Evolutionary conservation across 78 protist species (phyloP), one percentile per base, ranked within the genome.

Genomic region (Polysphondylium violaceum): DNA sequence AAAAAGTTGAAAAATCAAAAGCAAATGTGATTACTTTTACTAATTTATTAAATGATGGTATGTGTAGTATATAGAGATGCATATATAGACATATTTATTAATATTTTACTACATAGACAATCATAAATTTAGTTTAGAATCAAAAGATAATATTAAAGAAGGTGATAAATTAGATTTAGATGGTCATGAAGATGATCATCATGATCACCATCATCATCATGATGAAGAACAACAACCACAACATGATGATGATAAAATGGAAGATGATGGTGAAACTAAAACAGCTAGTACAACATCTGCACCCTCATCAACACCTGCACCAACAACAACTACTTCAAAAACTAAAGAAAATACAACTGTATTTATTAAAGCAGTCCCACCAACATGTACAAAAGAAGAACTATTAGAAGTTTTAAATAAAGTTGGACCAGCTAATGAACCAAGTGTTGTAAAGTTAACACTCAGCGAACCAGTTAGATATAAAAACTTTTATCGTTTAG

Each of bases 321-420:
- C 19, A 21, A 73, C 65, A 74, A 38, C 68, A 27, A 40, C 67
- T 35, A n/a, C 67, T n/a, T 11, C 74, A 67, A 53, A 55, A 17
- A 19, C 60, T 7, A 72, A 72, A 51, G 76, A 83, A 14, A 79
- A 79, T 35, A 51, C 60, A 31, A 79, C 91, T 55, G 40, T 83
- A 58, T 83, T 83, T 83, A 83, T 83, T 59, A 83, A 83, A 59
- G 75, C 91, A 19, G 65, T 83, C 23, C 69, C 91, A 83, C 91
- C 91, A 43, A 69, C 91, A 17, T 83, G 91, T 83, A 83, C 91
- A 83, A 83, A 83, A 83, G 91, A 83, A 25, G 91, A 83, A 40
- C 31, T 83, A 83, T 58, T 83, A 35, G 91, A 83, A 43, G 91
- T 83, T 25, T 56, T 83, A 33, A 83, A 83, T 58, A 83, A 71